These are phyloP conservation scores for Fusarium anguioides DNA, from an alignment of 2,329 filamentous ascomycete species.

Conservation along the genomic window DNA sequence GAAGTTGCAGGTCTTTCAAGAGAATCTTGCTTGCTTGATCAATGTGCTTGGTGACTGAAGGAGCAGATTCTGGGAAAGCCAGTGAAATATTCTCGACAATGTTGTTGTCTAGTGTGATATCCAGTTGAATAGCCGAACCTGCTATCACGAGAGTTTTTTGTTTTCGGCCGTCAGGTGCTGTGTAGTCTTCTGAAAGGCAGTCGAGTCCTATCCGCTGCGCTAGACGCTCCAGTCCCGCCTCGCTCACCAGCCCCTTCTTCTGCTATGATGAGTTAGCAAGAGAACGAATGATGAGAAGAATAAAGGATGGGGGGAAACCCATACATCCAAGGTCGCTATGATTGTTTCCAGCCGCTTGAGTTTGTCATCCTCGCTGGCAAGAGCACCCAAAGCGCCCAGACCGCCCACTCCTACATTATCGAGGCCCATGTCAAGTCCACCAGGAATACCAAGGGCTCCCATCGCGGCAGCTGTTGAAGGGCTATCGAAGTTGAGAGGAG, in stretches of 20 bases:
- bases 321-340: slow-evolving; percentile 61
- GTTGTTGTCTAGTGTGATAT: slow-evolving; percentile 71
- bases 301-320: slow-evolving; percentile 23
- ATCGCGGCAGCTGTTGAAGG: slow-evolving; percentile 72
- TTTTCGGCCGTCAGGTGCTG: slow-evolving; percentile 59
- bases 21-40: slow-evolving; percentile 74
- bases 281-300: not conserved
- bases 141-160: slow-evolving; percentile 70
- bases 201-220: slow-evolving; percentile 75
- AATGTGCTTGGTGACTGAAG: slow-evolving; percentile 69
- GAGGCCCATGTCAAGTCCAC: slow-evolving; percentile 63
- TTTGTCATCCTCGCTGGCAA: slow-evolving; percentile 65
- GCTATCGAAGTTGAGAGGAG: slow-evolving; percentile 70
- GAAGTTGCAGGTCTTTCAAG: slow-evolving; percentile 70
- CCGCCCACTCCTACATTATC: slow-evolving; percentile 63
- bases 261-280: slow-evolving; percentile 45
- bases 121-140: slow-evolving; percentile 68
- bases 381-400: slow-evolving; percentile 54
- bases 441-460: slow-evolving; percentile 64
- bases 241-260: slow-evolving; percentile 74
- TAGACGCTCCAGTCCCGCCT: slow-evolving; percentile 78
- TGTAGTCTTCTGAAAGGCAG: slow-evolving; percentile 67
- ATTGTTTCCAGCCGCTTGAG: slow-evolving; percentile 65
- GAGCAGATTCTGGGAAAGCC: slow-evolving; percentile 69
- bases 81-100: slow-evolving; percentile 72